phyloP scores from a whole-genome alignment of 73 alveolate species.

The Blepharisma stoltei region DNA sequence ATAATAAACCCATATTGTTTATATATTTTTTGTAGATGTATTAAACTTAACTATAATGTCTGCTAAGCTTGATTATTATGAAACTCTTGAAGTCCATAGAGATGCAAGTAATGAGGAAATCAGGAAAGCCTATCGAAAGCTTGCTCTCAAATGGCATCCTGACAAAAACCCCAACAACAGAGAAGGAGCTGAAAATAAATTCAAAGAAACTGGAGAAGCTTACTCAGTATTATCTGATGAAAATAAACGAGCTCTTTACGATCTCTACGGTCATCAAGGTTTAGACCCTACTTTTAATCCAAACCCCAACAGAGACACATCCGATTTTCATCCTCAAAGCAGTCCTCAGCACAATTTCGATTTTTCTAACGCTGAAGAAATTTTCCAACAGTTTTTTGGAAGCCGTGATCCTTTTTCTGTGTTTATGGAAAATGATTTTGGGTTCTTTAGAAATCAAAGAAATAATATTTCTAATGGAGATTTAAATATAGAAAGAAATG shows the following conservation, averaged over 20 bases:
- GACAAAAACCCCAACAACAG: slow-evolving; percentile 89
- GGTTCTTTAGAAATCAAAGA: neutral
- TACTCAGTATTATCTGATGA: slow-evolving; percentile 86
- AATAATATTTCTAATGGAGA: too few species aligned
- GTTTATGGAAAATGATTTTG: neutral
- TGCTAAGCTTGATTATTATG: slow-evolving; percentile 71
- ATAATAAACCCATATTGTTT: too few species aligned
- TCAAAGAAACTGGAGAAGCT: slow-evolving; percentile 95
- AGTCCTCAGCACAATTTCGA: too few species aligned
- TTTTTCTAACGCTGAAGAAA: neutral
- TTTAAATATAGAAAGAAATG: too few species aligned
- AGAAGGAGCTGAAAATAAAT: slow-evolving; percentile 84
- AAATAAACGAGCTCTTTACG: slow-evolving; percentile 85
- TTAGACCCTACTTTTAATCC: slow-evolving; percentile 53
- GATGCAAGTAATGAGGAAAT: slow-evolving; percentile 74
- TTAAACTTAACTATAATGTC: too few species aligned
- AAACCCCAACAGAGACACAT: too few species aligned
- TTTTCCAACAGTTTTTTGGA: slow-evolving; percentile 11
- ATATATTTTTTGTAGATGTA: too few species aligned
- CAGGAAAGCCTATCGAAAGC: slow-evolving; percentile 89
- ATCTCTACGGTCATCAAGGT: slow-evolving; percentile 86
- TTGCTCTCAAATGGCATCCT: slow-evolving; percentile 94
- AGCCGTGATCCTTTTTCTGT: neutral
- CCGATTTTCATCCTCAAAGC: too few species aligned
- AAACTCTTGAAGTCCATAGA: slow-evolving; percentile 77